phyloP scores from a whole-genome alignment of 2,329 filamentous ascomycete species.

The Amauroascus verrucosus region DNA sequence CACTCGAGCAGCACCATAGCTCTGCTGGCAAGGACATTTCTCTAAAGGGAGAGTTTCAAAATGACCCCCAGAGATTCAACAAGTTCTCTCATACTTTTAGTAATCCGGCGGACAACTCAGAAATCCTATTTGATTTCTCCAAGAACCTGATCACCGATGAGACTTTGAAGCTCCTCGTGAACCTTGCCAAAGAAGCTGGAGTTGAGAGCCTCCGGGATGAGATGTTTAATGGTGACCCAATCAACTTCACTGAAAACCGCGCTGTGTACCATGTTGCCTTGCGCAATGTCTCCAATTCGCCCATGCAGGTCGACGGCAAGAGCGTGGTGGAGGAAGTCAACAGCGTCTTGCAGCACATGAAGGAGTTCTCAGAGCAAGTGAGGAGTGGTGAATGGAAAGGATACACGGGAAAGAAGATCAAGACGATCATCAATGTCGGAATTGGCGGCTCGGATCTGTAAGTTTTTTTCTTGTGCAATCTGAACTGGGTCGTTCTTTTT shows the following conservation, averaged over 20 bases:
- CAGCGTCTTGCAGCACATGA: slow-evolving; percentile 89
- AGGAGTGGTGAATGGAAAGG: slow-evolving; percentile 95
- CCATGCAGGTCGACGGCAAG: slow-evolving; percentile 73
- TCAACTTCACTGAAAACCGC: slow-evolving; percentile 97
- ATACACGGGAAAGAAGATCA: slow-evolving; percentile 92
- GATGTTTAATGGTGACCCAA: slow-evolving; percentile 96
- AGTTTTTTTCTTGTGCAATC: slow-evolving; percentile 32
- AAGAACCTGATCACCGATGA: slow-evolving; percentile 98
- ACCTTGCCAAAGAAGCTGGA: slow-evolving; percentile 83
- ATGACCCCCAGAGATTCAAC: slow-evolving; percentile 76
- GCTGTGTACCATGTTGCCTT: slow-evolving; percentile 93
- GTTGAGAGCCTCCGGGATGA: slow-evolving; percentile 89
- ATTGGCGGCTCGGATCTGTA: slow-evolving; percentile 98
- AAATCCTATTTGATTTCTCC: slow-evolving; percentile 96
- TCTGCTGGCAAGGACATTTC: slow-evolving; percentile 78
- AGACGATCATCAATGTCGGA: slow-evolving; percentile 92
- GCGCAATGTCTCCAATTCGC: slow-evolving; percentile 77
- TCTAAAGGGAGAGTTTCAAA: slow-evolving; percentile 83
- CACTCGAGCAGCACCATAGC: slow-evolving; percentile 84
- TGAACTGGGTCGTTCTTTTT: not conserved
- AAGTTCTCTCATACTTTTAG: slow-evolving; percentile 82
- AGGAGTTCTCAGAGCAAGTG: slow-evolving; percentile 92
- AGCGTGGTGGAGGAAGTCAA: slow-evolving; percentile 93
- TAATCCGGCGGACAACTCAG: slow-evolving; percentile 64
- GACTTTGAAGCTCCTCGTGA: slow-evolving; percentile 73